Evolutionary conservation across 2,329 filamentous ascomycete species (phyloP).

Genomic region (Phaeomoniella chlamydospora): DNA sequence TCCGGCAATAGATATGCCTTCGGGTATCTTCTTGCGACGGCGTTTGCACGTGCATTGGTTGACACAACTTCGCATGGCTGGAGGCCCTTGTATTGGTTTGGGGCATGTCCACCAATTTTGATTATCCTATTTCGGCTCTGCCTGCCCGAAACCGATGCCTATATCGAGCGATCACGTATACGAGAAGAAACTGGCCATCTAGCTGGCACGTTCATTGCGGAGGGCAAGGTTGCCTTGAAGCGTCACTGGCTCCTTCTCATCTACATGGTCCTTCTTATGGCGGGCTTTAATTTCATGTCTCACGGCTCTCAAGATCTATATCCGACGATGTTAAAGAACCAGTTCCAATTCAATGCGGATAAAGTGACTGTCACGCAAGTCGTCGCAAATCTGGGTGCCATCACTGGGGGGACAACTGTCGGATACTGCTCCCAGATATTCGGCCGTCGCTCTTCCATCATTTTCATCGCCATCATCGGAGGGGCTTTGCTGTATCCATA

Average conservation of each 20-base stretch:
- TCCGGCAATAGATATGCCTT: conserved; percentile 38
- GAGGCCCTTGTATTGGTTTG: conserved; percentile 84
- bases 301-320: conserved; percentile 59
- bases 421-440: conserved; percentile 57
- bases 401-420: conserved; percentile 51
- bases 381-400: conserved; percentile 56
- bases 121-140: conserved; percentile 67
- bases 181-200: conserved; percentile 46
- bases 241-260: conserved; percentile 67
- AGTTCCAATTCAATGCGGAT: conserved; percentile 40
- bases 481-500: conserved; percentile 76
- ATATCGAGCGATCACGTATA: conserved; percentile 47
- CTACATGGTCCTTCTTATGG: conserved; percentile 78
- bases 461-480: conserved; percentile 48
- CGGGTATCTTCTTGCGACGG: conserved; percentile 46
- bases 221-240: conserved; percentile 65
- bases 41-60: conserved; percentile 33
- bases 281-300: conserved; percentile 85
- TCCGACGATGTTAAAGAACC: conserved; percentile 43
- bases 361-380: conserved; percentile 57
- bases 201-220: conserved; percentile 53
- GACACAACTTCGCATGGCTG: conserved; percentile 66
- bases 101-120: conserved; percentile 61
- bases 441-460: conserved; percentile 54
- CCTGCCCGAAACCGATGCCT: conserved; percentile 66